Evolutionary conservation across 331 rosid genomes (phyloP).

Genomic region (Erythrophleum ivorense): DNA sequence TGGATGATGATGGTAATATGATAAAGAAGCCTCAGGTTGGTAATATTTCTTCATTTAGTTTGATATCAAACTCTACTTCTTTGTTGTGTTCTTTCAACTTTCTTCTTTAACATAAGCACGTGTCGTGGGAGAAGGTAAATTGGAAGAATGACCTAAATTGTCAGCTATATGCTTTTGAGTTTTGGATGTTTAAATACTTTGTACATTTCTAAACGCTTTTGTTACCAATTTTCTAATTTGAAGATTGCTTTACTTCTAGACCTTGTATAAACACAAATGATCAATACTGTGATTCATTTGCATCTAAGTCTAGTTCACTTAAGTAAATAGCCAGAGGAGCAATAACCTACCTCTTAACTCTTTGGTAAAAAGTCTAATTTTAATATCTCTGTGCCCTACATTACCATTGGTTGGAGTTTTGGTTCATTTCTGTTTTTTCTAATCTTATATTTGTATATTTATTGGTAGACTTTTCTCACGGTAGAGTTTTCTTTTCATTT

Average conservation of each 20-base stretch:
- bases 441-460: background rate
- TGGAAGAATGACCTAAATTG: background rate
- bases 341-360: background rate
- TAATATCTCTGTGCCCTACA: background rate
- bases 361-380: background rate
- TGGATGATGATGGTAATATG: constrained; percentile 74
- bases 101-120: background rate
- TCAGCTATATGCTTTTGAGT: background rate
- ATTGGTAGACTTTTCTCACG: background rate
- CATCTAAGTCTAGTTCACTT: background rate
- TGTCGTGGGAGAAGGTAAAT: background rate
- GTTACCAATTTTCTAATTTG: background rate
- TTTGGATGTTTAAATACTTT: background rate
- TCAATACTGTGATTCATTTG: background rate
- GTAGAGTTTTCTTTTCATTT: background rate
- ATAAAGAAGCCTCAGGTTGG: constrained; percentile 92
- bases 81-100: background rate
- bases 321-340: background rate
- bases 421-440: background rate
- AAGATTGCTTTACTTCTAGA: background rate
- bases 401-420: background rate
- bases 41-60: constrained; percentile 31
- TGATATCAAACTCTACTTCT: background rate
- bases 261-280: background rate
- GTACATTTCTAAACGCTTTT: background rate